Conservation (phyloP, 2,329 filamentous ascomycete species). For the Stagonosporopsis cucurbitacearum region DNA sequence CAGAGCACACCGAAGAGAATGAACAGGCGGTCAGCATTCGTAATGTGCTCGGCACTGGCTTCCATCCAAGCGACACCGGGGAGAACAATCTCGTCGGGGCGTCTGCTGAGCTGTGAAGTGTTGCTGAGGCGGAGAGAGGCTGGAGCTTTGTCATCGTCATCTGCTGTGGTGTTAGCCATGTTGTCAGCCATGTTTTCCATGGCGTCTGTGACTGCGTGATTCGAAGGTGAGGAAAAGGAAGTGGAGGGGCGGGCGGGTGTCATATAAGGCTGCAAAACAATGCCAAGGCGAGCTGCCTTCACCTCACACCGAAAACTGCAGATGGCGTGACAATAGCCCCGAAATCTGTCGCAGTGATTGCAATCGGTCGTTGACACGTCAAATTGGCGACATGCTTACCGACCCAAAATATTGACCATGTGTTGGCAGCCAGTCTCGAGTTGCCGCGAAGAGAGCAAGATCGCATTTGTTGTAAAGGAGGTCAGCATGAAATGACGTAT, state of each 20-base stretch:
- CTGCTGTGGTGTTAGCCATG: background rate
- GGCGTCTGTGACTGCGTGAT: too few species aligned
- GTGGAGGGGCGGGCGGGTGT: too few species aligned
- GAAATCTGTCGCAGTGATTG: background rate
- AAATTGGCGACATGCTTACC: background rate
- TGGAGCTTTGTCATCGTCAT: background rate
- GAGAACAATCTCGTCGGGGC: conserved; percentile 25
- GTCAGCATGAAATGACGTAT: background rate
- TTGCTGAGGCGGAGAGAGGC: background rate
- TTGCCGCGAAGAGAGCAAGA: background rate
- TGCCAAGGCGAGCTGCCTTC: background rate
- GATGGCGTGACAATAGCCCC: background rate
- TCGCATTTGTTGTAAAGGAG: background rate
- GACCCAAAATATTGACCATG: background rate
- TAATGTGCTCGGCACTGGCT: conserved; percentile 61
- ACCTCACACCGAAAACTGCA: background rate
- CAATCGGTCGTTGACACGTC: background rate
- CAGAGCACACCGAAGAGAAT: conserved; percentile 69
- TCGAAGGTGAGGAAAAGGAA: background rate
- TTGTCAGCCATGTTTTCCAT: background rate
- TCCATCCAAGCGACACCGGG: conserved; percentile 67
- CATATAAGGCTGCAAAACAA: too few species aligned
- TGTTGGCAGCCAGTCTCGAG: background rate
- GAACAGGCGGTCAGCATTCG: conserved; percentile 58
- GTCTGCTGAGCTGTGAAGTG: background rate